phyloP scores from a whole-genome alignment of 345 rosid genomes.

The Hypericum androsaemum region DNA sequence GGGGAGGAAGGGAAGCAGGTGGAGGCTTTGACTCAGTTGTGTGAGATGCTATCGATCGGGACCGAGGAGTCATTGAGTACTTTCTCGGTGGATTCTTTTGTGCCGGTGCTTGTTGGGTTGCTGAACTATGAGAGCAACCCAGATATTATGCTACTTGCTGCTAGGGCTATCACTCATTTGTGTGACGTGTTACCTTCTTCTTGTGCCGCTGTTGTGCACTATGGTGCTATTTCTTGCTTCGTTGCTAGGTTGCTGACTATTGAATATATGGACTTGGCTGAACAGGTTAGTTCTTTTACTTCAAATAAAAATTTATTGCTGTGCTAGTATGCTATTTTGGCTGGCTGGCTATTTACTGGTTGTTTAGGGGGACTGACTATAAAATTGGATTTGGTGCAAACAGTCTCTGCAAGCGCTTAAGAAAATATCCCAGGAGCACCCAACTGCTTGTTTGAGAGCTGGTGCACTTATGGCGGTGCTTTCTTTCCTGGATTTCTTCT shows the following conservation, averaged over 20 bases:
- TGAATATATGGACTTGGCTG: slow-evolving; percentile 99
- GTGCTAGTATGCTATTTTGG: no score
- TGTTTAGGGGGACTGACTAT: no score
- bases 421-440: slow-evolving; percentile 99
- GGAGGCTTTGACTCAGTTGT: slow-evolving; percentile 93
- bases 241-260: slow-evolving; percentile 90
- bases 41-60: slow-evolving; percentile 94
- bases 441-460: slow-evolving; percentile 97
- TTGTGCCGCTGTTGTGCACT: slow-evolving; percentile 95
- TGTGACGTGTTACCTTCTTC: slow-evolving; percentile 98
- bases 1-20: slow-evolving; percentile 99
- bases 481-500: slow-evolving; percentile 94
- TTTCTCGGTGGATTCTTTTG: slow-evolving; percentile 93
- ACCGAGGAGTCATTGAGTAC: slow-evolving; percentile 93
- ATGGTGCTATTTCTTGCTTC: slow-evolving; percentile 87
- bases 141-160: slow-evolving; percentile 97
- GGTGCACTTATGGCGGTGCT: slow-evolving; percentile 99
- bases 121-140: slow-evolving; percentile 93
- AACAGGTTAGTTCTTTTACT: slow-evolving; percentile 57
- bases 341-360: no score
- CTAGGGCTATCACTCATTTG: slow-evolving; percentile 91
- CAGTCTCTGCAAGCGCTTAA: slow-evolving; percentile 97
- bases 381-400: slow-evolving; percentile 11
- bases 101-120: slow-evolving; percentile 83
- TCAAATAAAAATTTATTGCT: no score